Percentiles rank a stretch among this genome's conserved stretches.
Evolutionary conservation across 139 green algal species (phyloP).

Genomic region (Dunaliella sp.): DNA sequence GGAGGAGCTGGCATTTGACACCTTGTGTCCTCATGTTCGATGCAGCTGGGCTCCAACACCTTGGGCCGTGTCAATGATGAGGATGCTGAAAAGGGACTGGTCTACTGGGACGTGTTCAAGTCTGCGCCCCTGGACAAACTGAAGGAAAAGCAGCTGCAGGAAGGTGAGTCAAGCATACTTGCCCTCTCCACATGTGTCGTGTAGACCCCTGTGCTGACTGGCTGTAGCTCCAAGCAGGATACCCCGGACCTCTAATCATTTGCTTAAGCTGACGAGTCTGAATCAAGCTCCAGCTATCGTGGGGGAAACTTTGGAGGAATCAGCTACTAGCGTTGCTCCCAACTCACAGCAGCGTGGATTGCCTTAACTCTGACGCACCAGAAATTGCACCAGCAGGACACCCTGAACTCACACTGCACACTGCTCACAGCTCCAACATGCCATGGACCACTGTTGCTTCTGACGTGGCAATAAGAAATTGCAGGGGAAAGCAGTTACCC

Average conservation of each 20-base stretch:
- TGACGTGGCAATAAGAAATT: no score
- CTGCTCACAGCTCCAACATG: no score
- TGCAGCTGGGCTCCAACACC: conserved; percentile 52
- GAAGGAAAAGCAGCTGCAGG: conserved; percentile 29
- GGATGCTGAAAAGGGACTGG: conserved; percentile 58
- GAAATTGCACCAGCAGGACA: no score
- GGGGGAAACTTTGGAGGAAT: no score
- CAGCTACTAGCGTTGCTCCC: no score
- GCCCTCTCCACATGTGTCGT: background rate
- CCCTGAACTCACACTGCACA: no score
- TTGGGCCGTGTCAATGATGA: conserved; percentile 60
- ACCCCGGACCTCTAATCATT: background rate
- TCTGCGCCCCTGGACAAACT: conserved; percentile 46
- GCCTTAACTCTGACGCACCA: no score
- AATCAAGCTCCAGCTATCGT: background rate
- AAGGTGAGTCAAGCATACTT: conserved; percentile 7
- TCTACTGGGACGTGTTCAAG: conserved; percentile 73
- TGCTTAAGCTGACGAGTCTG: background rate
- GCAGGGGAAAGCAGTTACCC: no score
- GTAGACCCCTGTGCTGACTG: background rate
- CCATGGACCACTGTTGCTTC: no score
- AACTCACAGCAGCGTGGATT: no score
- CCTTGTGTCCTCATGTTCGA: no score
- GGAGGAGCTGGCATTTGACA: no score
- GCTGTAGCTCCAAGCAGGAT: background rate